Evolutionary conservation across 768 basidiomycete genomes (phyloP), one percentile per base, ranked within the genome.

Genomic region (Serpula lacrymans): DNA sequence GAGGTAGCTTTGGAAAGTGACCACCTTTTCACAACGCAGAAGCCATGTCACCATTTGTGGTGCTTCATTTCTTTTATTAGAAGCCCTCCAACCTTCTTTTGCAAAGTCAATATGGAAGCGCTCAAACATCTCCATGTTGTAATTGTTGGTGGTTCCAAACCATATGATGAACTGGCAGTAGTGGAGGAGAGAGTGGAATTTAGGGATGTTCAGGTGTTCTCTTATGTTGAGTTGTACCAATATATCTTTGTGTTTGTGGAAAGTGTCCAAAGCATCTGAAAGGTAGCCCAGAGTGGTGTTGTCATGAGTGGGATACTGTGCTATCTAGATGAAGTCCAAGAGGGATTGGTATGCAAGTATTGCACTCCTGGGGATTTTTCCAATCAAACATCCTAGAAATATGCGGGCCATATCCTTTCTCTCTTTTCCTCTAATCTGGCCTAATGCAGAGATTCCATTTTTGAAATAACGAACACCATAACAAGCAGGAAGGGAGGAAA

Each of bases 371-470:
- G 37, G n/a, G n/a, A 43, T 39, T 10, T 13, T 43, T 6, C 60
- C 60, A 4, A 58, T 55, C 1, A 73, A 13, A 2, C 62, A 49
- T 0, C 52, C 58, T 2, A 65, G 17, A 37, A 69, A 65, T 2
- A 65, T 54, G 22, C 57, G 50, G 39, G 64, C 53, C 58, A 71
- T 66, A 10, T 46, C 50, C 35, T 70, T 68, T 38, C 65, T 56
- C 47, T 77, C 70, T 0, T 49, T 59, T 2, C 72, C 72, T 0
- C 70, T 71, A 66, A 65, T 69, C 41, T 74, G 71, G 6, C 64
- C 55, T 1, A 68, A 48, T 0, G 46, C 24, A 1, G 64, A 68
- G 14, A 77, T 70, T 0, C 72, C 72, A 5, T 64, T 65, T 24
- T 58, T 59, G 58, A 76, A 75, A 34, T 69, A 63, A 26, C 38